These are phyloP conservation scores for Lactuca saligna DNA, from an alignment of 129 eudicot genomes.

Conservation along the genomic window DNA sequence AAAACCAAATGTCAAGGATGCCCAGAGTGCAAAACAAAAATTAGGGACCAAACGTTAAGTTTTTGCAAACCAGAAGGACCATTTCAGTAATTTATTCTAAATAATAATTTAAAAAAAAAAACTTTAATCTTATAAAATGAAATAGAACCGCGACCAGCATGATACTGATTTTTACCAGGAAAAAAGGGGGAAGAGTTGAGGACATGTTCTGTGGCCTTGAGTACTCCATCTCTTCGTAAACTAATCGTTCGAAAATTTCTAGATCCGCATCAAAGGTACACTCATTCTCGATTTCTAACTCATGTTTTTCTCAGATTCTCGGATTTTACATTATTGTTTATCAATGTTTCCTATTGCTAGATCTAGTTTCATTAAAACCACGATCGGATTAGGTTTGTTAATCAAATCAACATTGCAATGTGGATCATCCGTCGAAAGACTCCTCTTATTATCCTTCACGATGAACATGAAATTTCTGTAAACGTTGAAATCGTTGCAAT, in stretches of 20 bases:
- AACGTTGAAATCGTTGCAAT: slow-evolving; percentile 7
- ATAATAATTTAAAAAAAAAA: background rate
- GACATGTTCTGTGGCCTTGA: slow-evolving; percentile 1
- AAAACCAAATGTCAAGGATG: no score
- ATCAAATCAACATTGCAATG: slow-evolving; percentile 10
- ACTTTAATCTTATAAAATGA: background rate
- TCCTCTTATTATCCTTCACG: background rate
- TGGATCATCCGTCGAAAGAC: background rate
- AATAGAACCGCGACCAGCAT: slow-evolving; percentile 18
- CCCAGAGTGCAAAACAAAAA: no score
- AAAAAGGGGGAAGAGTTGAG: background rate
- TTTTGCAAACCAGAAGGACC: no score
- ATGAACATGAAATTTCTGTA: background rate
- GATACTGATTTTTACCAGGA: slow-evolving; percentile 23
- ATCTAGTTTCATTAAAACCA: slow-evolving; percentile 16
- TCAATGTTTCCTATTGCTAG: slow-evolving; percentile 13
- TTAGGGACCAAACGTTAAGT: no score
- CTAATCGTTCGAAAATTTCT: background rate
- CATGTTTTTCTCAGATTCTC: background rate
- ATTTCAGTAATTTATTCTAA: no score
- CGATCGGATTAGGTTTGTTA: background rate
- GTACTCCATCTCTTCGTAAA: slow-evolving; percentile 4
- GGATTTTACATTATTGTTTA: background rate
- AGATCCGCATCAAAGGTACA: slow-evolving; percentile 33
- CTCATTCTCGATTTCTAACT: background rate